Percentiles rank a stretch among this genome's conserved stretches.
phyloP scores from a whole-genome alignment of 1,284 basidiomycete species.

The Sanguinoderma infundibulare region DNA sequence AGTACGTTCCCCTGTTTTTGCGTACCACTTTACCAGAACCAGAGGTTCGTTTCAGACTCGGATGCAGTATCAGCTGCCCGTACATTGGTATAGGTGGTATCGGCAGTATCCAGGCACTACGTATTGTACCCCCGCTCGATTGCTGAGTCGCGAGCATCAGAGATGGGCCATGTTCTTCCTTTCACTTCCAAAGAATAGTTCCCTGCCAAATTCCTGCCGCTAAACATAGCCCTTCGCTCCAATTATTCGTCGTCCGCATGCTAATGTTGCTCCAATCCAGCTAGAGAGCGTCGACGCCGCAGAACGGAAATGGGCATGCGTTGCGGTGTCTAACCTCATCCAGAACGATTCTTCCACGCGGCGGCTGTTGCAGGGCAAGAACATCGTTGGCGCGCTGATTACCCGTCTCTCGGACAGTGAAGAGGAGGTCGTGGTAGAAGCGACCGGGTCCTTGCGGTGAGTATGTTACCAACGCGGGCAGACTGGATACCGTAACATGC shows the following conservation, averaged over 20 bases:
- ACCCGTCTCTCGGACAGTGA: conserved; percentile 82
- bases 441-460: conserved; percentile 82
- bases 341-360: conserved; percentile 89
- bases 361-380: conserved; percentile 87
- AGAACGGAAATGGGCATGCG: conserved; percentile 92
- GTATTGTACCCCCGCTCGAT: not conserved
- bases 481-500: not conserved
- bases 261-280: conserved; percentile 41
- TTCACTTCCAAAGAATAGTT: not conserved
- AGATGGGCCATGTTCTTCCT: not conserved
- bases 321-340: conserved; percentile 89
- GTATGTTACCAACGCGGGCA: conserved; percentile 21
- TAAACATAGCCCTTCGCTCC: not conserved
- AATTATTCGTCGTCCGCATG: not conserved
- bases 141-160: not conserved
- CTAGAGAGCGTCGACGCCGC: conserved; percentile 74
- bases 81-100: too few relatives aligned
- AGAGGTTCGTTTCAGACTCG: not conserved
- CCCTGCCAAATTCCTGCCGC: not conserved
- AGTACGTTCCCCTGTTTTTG: not conserved
- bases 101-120: not conserved
- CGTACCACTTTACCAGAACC: not conserved
- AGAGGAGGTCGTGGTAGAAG: conserved; percentile 87
- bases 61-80: too few relatives aligned
- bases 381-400: conserved; percentile 87